These are phyloP conservation scores for Austroboletus eburneus DNA, from an alignment of 768 basidiomycete genomes.

Conservation along the genomic window DNA sequence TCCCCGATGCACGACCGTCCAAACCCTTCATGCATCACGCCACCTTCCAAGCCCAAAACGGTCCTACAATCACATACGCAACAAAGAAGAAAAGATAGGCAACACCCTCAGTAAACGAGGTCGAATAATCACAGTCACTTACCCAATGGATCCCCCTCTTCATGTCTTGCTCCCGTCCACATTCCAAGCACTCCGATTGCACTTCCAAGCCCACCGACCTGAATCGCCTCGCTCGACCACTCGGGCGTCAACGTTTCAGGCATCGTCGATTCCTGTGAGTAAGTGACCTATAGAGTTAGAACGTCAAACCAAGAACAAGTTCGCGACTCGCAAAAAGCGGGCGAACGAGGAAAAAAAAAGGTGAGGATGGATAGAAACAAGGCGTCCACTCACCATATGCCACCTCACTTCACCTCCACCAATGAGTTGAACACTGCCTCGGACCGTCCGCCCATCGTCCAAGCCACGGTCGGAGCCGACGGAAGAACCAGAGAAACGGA, in stretches of 20 bases:
- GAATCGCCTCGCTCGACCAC: constrained; percentile 55
- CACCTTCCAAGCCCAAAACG: constrained; percentile 43
- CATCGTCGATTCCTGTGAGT: constrained; percentile 30
- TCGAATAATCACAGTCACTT: constrained; percentile 5
- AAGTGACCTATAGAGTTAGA: constrained; percentile 14
- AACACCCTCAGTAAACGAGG: neutral
- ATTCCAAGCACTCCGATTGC: constrained; percentile 48
- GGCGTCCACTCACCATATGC: constrained; percentile 39
- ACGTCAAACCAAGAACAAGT: too few relatives aligned
- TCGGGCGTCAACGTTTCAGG: constrained; percentile 34
- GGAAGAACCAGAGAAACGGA: constrained; percentile 46
- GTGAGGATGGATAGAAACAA: neutral
- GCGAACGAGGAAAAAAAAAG: neutral
- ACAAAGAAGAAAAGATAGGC: neutral
- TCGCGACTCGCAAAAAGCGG: neutral
- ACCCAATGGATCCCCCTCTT: constrained; percentile 42
- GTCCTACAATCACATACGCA: constrained; percentile 26
- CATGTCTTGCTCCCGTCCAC: constrained; percentile 53
- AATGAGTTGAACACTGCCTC: constrained; percentile 46
- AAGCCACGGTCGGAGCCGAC: constrained; percentile 34
- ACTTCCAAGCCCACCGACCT: constrained; percentile 53
- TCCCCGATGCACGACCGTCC: too few relatives aligned
- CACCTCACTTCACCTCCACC: constrained; percentile 49
- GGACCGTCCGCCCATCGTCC: constrained; percentile 33
- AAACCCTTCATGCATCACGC: too few relatives aligned